Percentiles rank a stretch among this genome's conserved stretches.
Conservation (phyloP, 179 eudicot genomes). For the Gypsophila paniculata region DNA sequence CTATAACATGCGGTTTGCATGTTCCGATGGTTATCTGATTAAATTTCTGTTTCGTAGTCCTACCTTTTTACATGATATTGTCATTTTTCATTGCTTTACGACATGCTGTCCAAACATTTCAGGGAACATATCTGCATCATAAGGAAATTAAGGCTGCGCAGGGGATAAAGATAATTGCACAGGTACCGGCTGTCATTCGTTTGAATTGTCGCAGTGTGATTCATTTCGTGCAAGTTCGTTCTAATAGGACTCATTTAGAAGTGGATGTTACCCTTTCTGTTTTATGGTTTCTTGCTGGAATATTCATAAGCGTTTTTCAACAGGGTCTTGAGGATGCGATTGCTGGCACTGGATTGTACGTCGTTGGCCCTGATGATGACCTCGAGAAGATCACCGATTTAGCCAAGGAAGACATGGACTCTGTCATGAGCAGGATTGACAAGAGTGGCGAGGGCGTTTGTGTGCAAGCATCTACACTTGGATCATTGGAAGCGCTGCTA, state of each 20-base stretch:
- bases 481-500: slow-evolving; percentile 82
- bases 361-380: slow-evolving; percentile 84
- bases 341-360: slow-evolving; percentile 78
- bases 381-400: slow-evolving; percentile 58
- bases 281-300: not conserved
- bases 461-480: slow-evolving; percentile 95
- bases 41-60: not conserved
- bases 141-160: slow-evolving; percentile 95
- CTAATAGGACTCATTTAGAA: not conserved
- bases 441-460: slow-evolving; percentile 89
- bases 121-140: slow-evolving; percentile 88
- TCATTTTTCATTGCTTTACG: not conserved
- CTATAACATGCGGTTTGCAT: not conserved
- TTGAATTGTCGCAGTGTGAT: too few relatives aligned
- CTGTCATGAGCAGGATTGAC: slow-evolving; percentile 80
- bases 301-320: not conserved
- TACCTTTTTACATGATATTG: not conserved
- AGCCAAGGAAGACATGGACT: slow-evolving; percentile 78
- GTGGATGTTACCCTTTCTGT: not conserved
- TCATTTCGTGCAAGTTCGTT: not conserved
- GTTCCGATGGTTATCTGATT: not conserved
- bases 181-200: slow-evolving; percentile 40
- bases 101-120: slow-evolving; percentile 15
- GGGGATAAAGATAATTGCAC: slow-evolving; percentile 95
- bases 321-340: slow-evolving; percentile 97